A percentile compares a stretch with the other conserved stretches of the same genome.
These are phyloP conservation scores for Saprolegnia diclina DNA, from an alignment of 352 stramenopile species.

Conservation along the genomic window DNA sequence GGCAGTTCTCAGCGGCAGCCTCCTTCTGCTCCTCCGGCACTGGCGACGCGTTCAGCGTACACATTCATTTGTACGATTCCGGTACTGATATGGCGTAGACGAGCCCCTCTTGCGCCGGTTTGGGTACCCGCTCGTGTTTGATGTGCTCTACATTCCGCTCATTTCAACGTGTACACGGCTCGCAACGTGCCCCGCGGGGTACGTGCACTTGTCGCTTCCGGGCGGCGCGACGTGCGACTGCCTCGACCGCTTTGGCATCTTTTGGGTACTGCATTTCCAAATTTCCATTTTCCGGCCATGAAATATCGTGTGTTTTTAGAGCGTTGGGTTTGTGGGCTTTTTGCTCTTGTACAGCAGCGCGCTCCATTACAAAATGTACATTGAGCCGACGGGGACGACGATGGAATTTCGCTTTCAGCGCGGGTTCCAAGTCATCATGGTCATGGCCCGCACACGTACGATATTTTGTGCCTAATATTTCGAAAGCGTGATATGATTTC, in stretches of 20 bases:
- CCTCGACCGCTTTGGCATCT: conserved; percentile 14
- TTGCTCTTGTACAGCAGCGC: conserved; percentile 17
- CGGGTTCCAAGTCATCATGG: conserved; percentile 25
- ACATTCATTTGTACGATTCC: not conserved
- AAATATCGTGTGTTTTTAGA: not conserved
- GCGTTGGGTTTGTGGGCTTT: conserved; percentile 16
- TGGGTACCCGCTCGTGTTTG: conserved; percentile 17
- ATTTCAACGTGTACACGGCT: conserved; percentile 2
- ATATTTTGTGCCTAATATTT: too few relatives aligned
- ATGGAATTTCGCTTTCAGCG: conserved; percentile 28
- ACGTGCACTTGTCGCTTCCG: conserved; percentile 3
- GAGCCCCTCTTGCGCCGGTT: not conserved
- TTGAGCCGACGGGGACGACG: conserved; percentile 21
- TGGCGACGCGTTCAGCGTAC: not conserved
- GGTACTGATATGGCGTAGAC: not conserved
- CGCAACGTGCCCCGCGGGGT: conserved; percentile 16
- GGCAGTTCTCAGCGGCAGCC: not conserved
- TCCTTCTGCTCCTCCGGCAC: not conserved
- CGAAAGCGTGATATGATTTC: not conserved
- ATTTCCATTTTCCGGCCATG: not conserved
- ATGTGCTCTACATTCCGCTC: conserved; percentile 20
- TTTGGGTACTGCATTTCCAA: conserved; percentile 7
- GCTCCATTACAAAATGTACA: conserved; percentile 28
- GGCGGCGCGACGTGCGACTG: conserved; percentile 15
- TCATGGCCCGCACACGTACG: conserved; percentile 22